Evolutionary conservation across 1,139 yeast species (phyloP).

Genomic region (Diutina ranongensis): DNA sequence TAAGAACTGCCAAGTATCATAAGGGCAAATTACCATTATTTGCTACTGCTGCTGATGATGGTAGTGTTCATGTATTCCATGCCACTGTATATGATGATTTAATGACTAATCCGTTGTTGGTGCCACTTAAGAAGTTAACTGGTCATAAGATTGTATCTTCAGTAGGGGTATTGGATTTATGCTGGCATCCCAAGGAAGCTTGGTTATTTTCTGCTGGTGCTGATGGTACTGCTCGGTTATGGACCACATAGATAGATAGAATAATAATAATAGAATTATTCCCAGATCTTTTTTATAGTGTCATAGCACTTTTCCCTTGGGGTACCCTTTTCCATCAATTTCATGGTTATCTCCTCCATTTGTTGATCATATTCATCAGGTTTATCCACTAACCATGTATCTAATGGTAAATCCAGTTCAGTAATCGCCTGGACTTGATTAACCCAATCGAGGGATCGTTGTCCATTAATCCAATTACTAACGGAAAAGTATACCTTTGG

Average conservation of each 20-base stretch:
- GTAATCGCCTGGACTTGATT: background rate
- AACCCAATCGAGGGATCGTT: background rate
- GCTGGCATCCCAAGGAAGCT: constrained; percentile 98
- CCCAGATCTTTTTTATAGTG: too few species aligned
- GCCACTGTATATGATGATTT: constrained; percentile 93
- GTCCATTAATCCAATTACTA: constrained; percentile 4
- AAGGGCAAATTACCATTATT: constrained; percentile 77
- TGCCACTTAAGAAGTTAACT: constrained; percentile 85
- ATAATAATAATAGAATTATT: background rate
- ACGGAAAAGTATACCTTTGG: background rate
- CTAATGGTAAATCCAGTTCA: constrained; percentile 2
- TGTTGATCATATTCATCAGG: background rate
- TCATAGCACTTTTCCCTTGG: too few species aligned
- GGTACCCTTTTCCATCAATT: background rate
- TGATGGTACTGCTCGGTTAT: constrained; percentile 88
- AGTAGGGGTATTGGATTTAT: constrained; percentile 79
- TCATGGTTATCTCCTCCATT: background rate
- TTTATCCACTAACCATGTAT: background rate
- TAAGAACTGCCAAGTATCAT: constrained; percentile 80
- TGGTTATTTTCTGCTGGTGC: constrained; percentile 99
- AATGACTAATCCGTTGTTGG: constrained; percentile 90
- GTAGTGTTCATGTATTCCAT: constrained; percentile 87
- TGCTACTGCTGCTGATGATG: constrained; percentile 96
- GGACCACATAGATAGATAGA: constrained; percentile 55
- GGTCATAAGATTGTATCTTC: constrained; percentile 81